phyloP scores from a whole-genome alignment of 2,329 filamentous ascomycete species.

The Remersonia thermophila region DNA sequence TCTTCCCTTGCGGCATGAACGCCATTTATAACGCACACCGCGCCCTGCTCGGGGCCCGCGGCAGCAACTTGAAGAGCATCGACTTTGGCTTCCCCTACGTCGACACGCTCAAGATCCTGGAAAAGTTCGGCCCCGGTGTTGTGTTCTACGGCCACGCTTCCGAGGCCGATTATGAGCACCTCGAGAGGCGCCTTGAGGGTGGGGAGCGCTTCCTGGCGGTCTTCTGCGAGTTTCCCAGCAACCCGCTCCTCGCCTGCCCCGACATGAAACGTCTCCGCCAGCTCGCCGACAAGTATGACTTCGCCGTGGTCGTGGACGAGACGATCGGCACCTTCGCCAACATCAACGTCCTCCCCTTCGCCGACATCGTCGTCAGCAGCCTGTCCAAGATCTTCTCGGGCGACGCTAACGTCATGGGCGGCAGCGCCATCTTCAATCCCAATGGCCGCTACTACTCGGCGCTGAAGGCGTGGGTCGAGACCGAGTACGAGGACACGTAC shows the following conservation, averaged over 20 bases:
- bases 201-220: slow-evolving; percentile 72
- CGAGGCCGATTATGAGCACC: slow-evolving; percentile 65
- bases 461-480: slow-evolving; percentile 53
- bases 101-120: slow-evolving; percentile 84
- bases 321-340: slow-evolving; percentile 96
- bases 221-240: slow-evolving; percentile 92
- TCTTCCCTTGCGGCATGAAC: slow-evolving; percentile 88
- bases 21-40: slow-evolving; percentile 84
- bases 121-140: slow-evolving; percentile 88
- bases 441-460: slow-evolving; percentile 55
- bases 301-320: slow-evolving; percentile 86
- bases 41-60: slow-evolving; percentile 52
- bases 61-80: slow-evolving; percentile 59
- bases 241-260: slow-evolving; percentile 76
- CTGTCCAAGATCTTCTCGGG: slow-evolving; percentile 96
- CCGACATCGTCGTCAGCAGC: slow-evolving; percentile 87
- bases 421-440: slow-evolving; percentile 54
- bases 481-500: slow-evolving; percentile 74
- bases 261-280: slow-evolving; percentile 69
- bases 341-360: slow-evolving; percentile 78
- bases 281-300: slow-evolving; percentile 73
- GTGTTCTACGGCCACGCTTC: slow-evolving; percentile 78
- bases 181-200: slow-evolving; percentile 56
- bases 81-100: slow-evolving; percentile 97
- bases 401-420: slow-evolving; percentile 97